Conservation (phyloP, 2,329 filamentous ascomycete species). For the Xylariaceae sp. region DNA sequence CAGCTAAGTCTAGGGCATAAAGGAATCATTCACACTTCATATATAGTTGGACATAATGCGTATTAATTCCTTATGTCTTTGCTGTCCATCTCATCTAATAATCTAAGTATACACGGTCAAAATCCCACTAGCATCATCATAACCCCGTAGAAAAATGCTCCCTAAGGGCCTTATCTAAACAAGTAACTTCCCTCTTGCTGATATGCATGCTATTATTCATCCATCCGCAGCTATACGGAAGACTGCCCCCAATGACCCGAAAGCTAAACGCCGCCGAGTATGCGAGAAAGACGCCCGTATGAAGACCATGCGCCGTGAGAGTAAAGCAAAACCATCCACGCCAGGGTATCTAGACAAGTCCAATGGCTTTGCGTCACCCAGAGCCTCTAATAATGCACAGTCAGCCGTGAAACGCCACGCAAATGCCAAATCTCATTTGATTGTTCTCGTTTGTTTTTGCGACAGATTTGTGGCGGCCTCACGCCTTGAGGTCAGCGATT, state of each 20-base stretch:
- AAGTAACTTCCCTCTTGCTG: constrained; percentile 10
- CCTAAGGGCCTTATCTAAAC: neutral
- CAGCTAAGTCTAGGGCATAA: no score
- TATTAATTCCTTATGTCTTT: neutral
- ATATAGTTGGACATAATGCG: neutral
- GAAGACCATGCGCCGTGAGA: constrained; percentile 6
- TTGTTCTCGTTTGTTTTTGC: constrained; percentile 11
- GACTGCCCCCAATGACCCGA: constrained; percentile 2
- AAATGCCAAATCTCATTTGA: constrained; percentile 20
- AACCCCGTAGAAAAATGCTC: neutral
- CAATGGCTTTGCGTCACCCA: constrained; percentile 22
- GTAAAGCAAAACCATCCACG: constrained; percentile 22
- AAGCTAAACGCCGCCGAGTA: constrained; percentile 24
- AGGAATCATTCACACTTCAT: no score
- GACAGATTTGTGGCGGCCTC: constrained; percentile 13
- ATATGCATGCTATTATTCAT: constrained; percentile 15
- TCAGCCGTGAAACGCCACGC: constrained; percentile 27
- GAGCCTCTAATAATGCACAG: constrained; percentile 24
- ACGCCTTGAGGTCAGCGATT: constrained; percentile 56
- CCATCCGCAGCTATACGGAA: constrained; percentile 13
- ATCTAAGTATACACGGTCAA: neutral
- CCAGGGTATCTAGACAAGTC: constrained; percentile 31
- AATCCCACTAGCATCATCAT: neutral
- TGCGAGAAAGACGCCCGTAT: constrained; percentile 10
- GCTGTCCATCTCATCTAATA: neutral